These are phyloP conservation scores for Rhizodiscina lignyota DNA, from an alignment of 495 filamentous ascomycete genomes.

Conservation along the genomic window DNA sequence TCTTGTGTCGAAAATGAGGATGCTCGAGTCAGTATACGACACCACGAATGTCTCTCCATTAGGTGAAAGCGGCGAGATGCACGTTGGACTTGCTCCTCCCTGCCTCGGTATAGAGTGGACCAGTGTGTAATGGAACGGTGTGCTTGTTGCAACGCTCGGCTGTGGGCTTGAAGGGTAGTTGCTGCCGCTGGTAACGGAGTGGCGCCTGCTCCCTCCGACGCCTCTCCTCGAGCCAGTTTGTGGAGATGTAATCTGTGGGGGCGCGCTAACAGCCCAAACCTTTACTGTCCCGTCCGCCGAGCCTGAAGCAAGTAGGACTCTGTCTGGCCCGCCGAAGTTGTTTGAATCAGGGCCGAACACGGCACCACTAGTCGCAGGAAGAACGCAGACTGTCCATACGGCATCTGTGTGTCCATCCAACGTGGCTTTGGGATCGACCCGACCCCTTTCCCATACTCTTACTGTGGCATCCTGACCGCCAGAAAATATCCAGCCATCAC, in stretches of 20 bases:
- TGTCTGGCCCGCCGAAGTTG: slow-evolving; percentile 59
- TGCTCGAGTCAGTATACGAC: slow-evolving; percentile 74
- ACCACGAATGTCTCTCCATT: slow-evolving; percentile 90
- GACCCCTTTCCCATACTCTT: slow-evolving; percentile 82
- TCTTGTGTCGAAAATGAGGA: slow-evolving; percentile 80
- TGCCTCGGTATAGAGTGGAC: slow-evolving; percentile 66
- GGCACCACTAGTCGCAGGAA: slow-evolving; percentile 66
- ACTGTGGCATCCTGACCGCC: slow-evolving; percentile 89
- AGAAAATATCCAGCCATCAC: slow-evolving; percentile 95
- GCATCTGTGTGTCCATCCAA: slow-evolving; percentile 88
- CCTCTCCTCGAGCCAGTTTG: slow-evolving; percentile 51
- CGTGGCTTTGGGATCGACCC: slow-evolving; percentile 90
- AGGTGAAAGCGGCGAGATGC: slow-evolving; percentile 71
- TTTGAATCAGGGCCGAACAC: slow-evolving; percentile 56
- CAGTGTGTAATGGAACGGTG: slow-evolving; percentile 48
- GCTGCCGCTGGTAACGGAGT: slow-evolving; percentile 80
- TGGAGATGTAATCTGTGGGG: slow-evolving; percentile 68
- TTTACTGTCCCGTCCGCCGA: slow-evolving; percentile 83
- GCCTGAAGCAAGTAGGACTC: slow-evolving; percentile 79
- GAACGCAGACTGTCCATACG: slow-evolving; percentile 86
- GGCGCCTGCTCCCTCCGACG: slow-evolving; percentile 61
- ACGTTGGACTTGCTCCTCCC: slow-evolving; percentile 61
- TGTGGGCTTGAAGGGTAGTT: slow-evolving; percentile 85
- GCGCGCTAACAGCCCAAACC: slow-evolving; percentile 88
- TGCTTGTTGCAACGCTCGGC: slow-evolving; percentile 58